Evolutionary conservation across 805 yeast genomes (phyloP), one percentile per base, ranked within the genome.

Genomic region (Phaffomyces antillensis): DNA sequence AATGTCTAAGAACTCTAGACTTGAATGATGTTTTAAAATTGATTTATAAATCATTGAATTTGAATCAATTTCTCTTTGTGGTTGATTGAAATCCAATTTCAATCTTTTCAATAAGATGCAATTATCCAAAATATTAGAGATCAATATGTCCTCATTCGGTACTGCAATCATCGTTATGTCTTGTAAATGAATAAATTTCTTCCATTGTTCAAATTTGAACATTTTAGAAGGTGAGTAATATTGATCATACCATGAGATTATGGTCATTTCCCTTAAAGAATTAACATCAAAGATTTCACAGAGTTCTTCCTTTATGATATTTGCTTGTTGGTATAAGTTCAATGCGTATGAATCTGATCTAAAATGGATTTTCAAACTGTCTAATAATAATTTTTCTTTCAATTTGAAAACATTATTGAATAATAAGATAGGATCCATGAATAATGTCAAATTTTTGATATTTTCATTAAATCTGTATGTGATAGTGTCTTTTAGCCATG

Each of bases 161-260:
- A 70, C 67, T 13, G 74, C 67, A 31, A 70, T 68, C 43, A 70
- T 53, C 2, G 74, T 67, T 16, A 70, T 51, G 46, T 69, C 73
- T 45, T 66, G 64, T 8, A 70, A 45, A 42, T 60, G 51, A 2
- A 47, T 45, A 41, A 70, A 70, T n/a, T 62, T 67, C 25, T 56
- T 50, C 54, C 70, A 66, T 45, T 68, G 65, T 38, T 57, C 64
- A 34, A 67, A 53, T 57, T 64, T 64, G 43, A 64, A 64, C 24
- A 61, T 49, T 18, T 12, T 39, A 41, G 60, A 63, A 40, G 66
- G 55, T n/a, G 62, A 55, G 15, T 54, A 48, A 16, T 60, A 44
- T n/a, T 60, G 55, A 41, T 68, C 71, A 50, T 61, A 65, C 74
- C 74, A 70, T 4, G 74, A 70, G 6, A 70, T 68, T 5, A 70